Base-by-base conservation (phyloP, 2,329 filamentous ascomycete genomes). In the Sporothrix mexicana region DNA sequence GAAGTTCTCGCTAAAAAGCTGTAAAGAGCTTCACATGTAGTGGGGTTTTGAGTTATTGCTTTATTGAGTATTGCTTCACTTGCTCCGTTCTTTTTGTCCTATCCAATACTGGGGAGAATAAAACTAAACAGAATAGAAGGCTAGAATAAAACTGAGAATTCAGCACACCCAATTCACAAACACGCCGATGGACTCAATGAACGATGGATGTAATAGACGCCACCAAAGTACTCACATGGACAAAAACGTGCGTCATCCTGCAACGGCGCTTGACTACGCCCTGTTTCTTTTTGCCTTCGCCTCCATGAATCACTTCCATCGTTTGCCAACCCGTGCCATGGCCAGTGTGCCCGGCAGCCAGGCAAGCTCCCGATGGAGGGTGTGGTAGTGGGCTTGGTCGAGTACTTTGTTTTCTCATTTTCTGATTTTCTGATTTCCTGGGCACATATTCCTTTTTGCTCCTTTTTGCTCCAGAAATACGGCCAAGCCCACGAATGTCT, bases 321-420 rank as follows among this genome's bases (percentile, higher is more conserved):
- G 30, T 7, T 20, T 10, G 20, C 6, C 12, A 59, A 36, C 15
- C 13, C 23, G 15, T 59, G 55, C n/a, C 20, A 53, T 20, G 51
- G n/a, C n/a, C 23, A 51, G 12, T 23, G 15, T 36, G 41, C 41
- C 47, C 47, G 66, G 47, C 20, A 55, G 13, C 66, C 66, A 69
- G 64, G 15, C 64, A 69, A 69, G 66, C 66, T 69, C 66, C 66
- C 66, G 47, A 41, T 9, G 41, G 13, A 25, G 41, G 30, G 17
- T 20, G 59, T 36, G 59, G 43, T 25, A 47, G 61, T 45, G 61
- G 36, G 61, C n/a, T 64, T 51, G 10, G 64, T n/a, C 20, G 43
- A 51, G 12, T 67, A 67, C 23, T 51, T 67, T 20, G 20, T 51
- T 41, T 61, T 41, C n/a, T 61, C 30, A 30, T 17, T 2, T 61